Evolutionary conservation across 768 basidiomycete genomes (phyloP).

Genomic region (Russula abietina): DNA sequence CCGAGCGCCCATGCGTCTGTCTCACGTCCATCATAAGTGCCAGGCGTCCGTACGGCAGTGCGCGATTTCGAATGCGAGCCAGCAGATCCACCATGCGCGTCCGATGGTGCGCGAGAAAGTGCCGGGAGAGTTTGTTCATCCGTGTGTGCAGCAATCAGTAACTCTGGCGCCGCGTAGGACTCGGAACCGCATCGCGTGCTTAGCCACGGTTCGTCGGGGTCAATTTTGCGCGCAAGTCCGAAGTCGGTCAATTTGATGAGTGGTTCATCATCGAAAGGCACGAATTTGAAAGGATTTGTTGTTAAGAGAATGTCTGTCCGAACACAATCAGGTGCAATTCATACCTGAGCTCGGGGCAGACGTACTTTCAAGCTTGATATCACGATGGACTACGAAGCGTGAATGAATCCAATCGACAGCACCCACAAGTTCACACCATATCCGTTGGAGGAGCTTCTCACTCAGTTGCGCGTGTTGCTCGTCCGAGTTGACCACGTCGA

Average conservation of each 20-base stretch:
- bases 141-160: constrained; percentile 42
- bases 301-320: constrained; percentile 70
- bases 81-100: no score
- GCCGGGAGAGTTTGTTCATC: constrained; percentile 25
- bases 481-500: constrained; percentile 63
- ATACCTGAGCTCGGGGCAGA: constrained; percentile 6
- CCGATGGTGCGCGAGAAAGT: no score
- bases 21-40: no score
- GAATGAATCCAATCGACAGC: constrained; percentile 87
- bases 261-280: constrained; percentile 30
- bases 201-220: constrained; percentile 54
- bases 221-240: constrained; percentile 81
- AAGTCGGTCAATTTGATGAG: constrained; percentile 85
- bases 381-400: constrained; percentile 80
- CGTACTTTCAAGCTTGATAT: constrained; percentile 82
- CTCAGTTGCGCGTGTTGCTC: constrained; percentile 30
- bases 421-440: constrained; percentile 70
- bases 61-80: no score
- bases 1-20: no score
- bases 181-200: constrained; percentile 83
- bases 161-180: constrained; percentile 79
- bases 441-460: constrained; percentile 53
- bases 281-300: constrained; percentile 34
- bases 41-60: no score
- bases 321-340: constrained; percentile 2